These are phyloP conservation scores for Taxawa tesnikishii DNA, from an alignment of 2,329 filamentous ascomycete species.

Conservation along the genomic window DNA sequence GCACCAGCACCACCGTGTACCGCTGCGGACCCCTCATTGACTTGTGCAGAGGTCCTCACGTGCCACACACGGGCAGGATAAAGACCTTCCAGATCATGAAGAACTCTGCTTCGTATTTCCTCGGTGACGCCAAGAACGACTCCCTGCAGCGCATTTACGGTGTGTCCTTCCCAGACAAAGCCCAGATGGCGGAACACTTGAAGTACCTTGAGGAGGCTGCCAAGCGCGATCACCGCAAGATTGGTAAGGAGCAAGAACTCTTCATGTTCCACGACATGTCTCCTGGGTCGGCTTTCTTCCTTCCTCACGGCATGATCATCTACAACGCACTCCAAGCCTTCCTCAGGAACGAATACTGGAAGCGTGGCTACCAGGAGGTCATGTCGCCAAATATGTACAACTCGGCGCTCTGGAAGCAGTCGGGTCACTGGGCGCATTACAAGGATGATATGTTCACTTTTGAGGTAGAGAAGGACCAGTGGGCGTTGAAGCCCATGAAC, in stretches of 20 bases:
- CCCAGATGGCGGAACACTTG: conserved; percentile 82
- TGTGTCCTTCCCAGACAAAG: conserved; percentile 95
- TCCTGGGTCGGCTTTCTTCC: conserved; percentile 85
- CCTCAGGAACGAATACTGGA: conserved; percentile 79
- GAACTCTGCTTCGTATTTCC: conserved; percentile 77
- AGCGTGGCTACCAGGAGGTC: conserved; percentile 88
- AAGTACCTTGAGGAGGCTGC: conserved; percentile 96
- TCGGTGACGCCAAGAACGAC: conserved; percentile 87
- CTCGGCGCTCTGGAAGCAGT: conserved; percentile 81
- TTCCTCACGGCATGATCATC: conserved; percentile 85
- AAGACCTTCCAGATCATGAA: conserved; percentile 93
- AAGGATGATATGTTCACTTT: conserved; percentile 95
- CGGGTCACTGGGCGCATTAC: conserved; percentile 89
- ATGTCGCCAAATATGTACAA: conserved; percentile 97
- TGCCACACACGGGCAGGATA: conserved; percentile 84
- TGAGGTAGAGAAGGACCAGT: conserved; percentile 68
- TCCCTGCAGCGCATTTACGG: conserved; percentile 94
- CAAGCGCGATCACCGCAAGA: conserved; percentile 87
- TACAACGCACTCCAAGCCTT: conserved; percentile 80
- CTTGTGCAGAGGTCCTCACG: conserved; percentile 88
- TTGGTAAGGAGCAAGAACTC: conserved; percentile 89
- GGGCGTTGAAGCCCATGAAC: conserved; percentile 94
- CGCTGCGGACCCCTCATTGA: conserved; percentile 89
- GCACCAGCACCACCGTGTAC: conserved; percentile 87
- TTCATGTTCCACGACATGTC: conserved; percentile 94